These are phyloP conservation scores for Neoboletus magnificus DNA, from an alignment of 768 basidiomycete species.

Conservation along the genomic window DNA sequence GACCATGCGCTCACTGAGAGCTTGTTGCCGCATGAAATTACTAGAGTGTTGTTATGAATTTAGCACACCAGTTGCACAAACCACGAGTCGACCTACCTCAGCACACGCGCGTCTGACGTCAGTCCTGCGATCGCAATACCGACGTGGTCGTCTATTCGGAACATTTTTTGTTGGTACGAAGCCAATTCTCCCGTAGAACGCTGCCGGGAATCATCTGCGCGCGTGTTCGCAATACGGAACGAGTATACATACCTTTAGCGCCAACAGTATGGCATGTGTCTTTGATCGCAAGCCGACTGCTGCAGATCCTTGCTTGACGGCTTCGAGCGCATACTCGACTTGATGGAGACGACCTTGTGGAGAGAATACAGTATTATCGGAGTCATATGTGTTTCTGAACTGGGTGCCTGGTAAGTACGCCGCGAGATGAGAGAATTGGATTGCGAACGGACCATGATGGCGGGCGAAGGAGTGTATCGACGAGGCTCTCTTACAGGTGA, in stretches of 20 bases:
- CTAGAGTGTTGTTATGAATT: slow-evolving; percentile 39
- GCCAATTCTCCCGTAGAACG: slow-evolving; percentile 97
- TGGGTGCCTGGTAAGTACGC: slow-evolving; percentile 29
- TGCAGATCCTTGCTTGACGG: slow-evolving; percentile 99
- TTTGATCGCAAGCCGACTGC: slow-evolving; percentile 94
- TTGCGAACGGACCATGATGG: slow-evolving; percentile 31
- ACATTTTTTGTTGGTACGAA: slow-evolving; percentile 99
- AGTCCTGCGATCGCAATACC: slow-evolving; percentile 99
- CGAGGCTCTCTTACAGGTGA: slow-evolving; percentile 23
- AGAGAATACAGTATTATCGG: slow-evolving; percentile 96
- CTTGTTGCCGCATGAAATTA: slow-evolving; percentile 99
- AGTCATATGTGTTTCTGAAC: slow-evolving; percentile 98
- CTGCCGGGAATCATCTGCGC: slow-evolving; percentile 40
- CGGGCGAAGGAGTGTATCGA: slow-evolving; percentile 9
- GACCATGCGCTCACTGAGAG: slow-evolving; percentile 91
- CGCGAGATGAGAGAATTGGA: not conserved
- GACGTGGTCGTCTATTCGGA: slow-evolving; percentile 98
- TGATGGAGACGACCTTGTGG: slow-evolving; percentile 97
- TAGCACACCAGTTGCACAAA: not conserved
- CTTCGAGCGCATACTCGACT: slow-evolving; percentile 98
- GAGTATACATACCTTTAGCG: slow-evolving; percentile 69
- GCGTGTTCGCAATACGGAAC: not conserved
- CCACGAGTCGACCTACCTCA: slow-evolving; percentile 57
- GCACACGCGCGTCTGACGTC: slow-evolving; percentile 94
- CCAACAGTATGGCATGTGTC: slow-evolving; percentile 89